phyloP scores from a whole-genome alignment of 2,329 filamentous ascomycete genomes.

The Fusarium tanahbumbuense region DNA sequence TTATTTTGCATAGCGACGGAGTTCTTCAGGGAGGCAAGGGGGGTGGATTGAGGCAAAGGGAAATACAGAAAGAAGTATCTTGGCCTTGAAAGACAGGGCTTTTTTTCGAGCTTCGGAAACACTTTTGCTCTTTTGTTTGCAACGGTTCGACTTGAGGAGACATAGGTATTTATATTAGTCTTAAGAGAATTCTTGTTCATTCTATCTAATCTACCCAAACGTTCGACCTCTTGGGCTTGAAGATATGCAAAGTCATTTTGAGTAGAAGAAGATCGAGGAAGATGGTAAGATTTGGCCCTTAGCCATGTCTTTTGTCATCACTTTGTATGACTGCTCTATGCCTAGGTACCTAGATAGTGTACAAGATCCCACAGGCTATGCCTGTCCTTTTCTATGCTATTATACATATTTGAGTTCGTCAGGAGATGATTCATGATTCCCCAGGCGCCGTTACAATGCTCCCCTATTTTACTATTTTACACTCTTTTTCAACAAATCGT shows the following conservation, averaged over 20 bases:
- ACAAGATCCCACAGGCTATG: conserved; percentile 5
- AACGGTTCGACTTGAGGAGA: background rate
- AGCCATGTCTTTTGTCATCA: conserved; percentile 5
- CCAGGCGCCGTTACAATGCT: conserved; percentile 4
- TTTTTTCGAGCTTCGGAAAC: background rate
- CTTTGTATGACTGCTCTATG: conserved; percentile 4
- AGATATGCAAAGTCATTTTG: background rate
- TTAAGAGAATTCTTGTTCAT: background rate
- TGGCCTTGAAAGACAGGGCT: conserved; percentile 6
- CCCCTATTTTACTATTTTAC: conserved; percentile 24
- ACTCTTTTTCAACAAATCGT: conserved; percentile 47
- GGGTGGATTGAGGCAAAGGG: conserved; percentile 15
- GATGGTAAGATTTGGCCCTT: background rate
- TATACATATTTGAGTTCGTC: conserved; percentile 10
- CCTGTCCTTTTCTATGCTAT: conserved; percentile 10
- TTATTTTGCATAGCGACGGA: conserved; percentile 48
- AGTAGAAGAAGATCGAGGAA: background rate
- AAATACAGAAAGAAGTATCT: conserved; percentile 13
- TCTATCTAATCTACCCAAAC: background rate
- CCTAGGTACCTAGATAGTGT: conserved; percentile 3
- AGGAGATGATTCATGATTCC: conserved; percentile 7
- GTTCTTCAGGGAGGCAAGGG: conserved; percentile 36
- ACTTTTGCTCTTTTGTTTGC: conserved; percentile 16
- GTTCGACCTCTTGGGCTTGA: background rate
- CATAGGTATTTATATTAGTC: background rate